A percentile compares a stretch with the other conserved stretches of the same genome.
phyloP scores from a whole-genome alignment of 495 filamentous ascomycete species.

The Delitschia confertaspora region DNA sequence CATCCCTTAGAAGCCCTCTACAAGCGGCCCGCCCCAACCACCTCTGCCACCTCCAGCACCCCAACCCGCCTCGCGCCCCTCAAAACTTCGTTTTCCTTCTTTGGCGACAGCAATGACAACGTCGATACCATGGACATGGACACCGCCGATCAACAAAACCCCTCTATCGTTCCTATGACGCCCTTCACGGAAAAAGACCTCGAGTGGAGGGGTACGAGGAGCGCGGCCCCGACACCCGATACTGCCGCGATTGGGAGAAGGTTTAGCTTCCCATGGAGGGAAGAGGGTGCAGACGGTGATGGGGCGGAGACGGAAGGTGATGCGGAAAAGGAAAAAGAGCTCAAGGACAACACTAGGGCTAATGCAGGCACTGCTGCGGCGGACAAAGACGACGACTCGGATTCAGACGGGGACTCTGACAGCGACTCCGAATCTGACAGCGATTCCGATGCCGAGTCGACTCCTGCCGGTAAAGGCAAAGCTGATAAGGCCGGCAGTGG shows the following conservation, averaged over 20 bases:
- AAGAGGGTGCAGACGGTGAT: conserved; percentile 25
- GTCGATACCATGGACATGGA: conserved; percentile 38
- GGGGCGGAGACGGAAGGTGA: conserved; percentile 34
- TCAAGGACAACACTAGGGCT: conserved; percentile 20
- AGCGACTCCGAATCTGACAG: conserved; percentile 15
- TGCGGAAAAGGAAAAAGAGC: conserved; percentile 29
- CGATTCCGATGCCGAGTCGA: conserved; percentile 12
- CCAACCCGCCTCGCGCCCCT: conserved; percentile 38
- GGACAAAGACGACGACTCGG: conserved; percentile 24
- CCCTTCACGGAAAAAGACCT: conserved; percentile 73
- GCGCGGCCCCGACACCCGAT: conserved; percentile 90
- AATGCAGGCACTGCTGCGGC: conserved; percentile 30
- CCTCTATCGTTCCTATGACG: conserved; percentile 63
- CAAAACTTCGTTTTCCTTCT: conserved; percentile 54
- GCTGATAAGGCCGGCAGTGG: conserved; percentile 26
- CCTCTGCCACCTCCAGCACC: conserved; percentile 33
- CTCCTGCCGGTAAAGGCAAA: conserved; percentile 14
- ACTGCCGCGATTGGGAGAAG: conserved; percentile 62
- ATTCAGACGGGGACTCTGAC: conserved; percentile 35
- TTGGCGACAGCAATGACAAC: conserved; percentile 44
- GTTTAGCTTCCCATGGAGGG: conserved; percentile 37
- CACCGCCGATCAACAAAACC: conserved; percentile 32
- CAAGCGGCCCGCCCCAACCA: conserved; percentile 48
- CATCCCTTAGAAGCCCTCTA: conserved; percentile 87
- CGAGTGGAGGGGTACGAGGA: conserved; percentile 60